Conservation (phyloP, 2,329 filamentous ascomycete genomes). For the Pseudogymnoascus sp. region DNA sequence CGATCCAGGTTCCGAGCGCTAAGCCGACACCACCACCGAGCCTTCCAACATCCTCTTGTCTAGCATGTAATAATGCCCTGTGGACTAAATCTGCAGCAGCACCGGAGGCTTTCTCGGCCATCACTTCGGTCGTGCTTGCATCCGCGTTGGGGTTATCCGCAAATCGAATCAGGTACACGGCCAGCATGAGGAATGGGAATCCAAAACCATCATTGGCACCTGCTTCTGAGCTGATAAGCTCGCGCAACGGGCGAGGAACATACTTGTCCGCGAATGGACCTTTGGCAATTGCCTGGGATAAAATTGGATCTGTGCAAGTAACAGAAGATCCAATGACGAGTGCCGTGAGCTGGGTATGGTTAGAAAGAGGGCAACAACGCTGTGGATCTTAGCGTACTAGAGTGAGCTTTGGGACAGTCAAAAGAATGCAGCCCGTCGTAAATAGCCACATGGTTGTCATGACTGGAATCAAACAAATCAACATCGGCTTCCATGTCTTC, state of each 20-base stretch:
- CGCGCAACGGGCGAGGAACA: constrained; percentile 67
- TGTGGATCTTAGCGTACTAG: constrained; percentile 50
- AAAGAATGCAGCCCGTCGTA: constrained; percentile 67
- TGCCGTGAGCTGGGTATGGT: constrained; percentile 53
- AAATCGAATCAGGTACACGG: constrained; percentile 72
- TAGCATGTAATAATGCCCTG: constrained; percentile 38
- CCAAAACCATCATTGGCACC: constrained; percentile 80
- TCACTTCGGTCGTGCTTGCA: no score
- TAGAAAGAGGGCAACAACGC: constrained; percentile 32
- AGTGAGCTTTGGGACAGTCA: constrained; percentile 53
- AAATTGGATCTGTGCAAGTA: constrained; percentile 76
- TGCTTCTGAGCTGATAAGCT: constrained; percentile 66
- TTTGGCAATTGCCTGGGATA: constrained; percentile 85
- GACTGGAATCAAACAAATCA: constrained; percentile 64
- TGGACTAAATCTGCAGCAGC: background rate
- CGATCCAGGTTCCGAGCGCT: constrained; percentile 58
- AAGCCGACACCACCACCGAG: no score
- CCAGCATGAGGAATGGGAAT: constrained; percentile 77
- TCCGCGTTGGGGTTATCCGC: constrained; percentile 32
- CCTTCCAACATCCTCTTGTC: constrained; percentile 50
- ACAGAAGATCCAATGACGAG: constrained; percentile 72
- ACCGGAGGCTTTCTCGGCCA: no score
- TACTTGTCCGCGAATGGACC: constrained; percentile 84
- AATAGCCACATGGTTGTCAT: constrained; percentile 79
- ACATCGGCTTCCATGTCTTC: constrained; percentile 64